Percentiles rank a stretch among this genome's conserved stretches.
Evolutionary conservation across 169 alveolate species (phyloP).

Genomic region (Eimeria acervulina): DNA sequence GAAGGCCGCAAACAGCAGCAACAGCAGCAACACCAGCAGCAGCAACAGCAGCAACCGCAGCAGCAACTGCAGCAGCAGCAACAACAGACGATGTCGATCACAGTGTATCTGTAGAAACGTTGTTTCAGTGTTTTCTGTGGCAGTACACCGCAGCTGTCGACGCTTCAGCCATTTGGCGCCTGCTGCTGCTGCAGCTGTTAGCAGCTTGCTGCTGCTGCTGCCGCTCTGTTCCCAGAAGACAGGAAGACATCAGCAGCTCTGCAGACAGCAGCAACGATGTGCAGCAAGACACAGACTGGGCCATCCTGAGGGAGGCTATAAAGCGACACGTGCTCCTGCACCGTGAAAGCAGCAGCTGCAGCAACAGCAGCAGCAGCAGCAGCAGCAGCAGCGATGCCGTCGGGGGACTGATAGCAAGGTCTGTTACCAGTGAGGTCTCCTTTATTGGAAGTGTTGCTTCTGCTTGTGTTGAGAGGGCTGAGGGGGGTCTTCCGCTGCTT

Average conservation of each 20-base stretch:
- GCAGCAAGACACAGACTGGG: constrained; percentile 41
- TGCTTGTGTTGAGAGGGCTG: background rate
- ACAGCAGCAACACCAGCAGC: background rate
- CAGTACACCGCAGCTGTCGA: constrained; percentile 69
- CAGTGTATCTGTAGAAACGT: background rate
- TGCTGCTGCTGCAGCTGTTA: constrained; percentile 64
- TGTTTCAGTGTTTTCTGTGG: constrained; percentile 73
- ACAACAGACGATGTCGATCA: background rate
- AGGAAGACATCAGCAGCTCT: background rate
- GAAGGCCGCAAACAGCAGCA: background rate
- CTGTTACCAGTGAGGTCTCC: constrained; percentile 45
- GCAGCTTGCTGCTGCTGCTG: constrained; percentile 71
- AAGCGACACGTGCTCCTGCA: constrained; percentile 30
- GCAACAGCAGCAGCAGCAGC: constrained; percentile 12
- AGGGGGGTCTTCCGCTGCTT: background rate
- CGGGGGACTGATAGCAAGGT: background rate
- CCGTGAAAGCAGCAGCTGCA: background rate
- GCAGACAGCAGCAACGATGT: background rate
- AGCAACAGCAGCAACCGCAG: too few species aligned
- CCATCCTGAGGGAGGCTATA: constrained; percentile 54
- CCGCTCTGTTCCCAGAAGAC: background rate
- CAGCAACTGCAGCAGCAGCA: background rate
- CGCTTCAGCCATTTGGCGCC: constrained; percentile 37
- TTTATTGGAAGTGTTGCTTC: constrained; percentile 11
- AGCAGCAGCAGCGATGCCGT: background rate